A percentile compares a stretch with the other conserved stretches of the same genome.
These are phyloP conservation scores for Solanum lycopersicoides DNA, from an alignment of 257 asterid species.

Conservation along the genomic window DNA sequence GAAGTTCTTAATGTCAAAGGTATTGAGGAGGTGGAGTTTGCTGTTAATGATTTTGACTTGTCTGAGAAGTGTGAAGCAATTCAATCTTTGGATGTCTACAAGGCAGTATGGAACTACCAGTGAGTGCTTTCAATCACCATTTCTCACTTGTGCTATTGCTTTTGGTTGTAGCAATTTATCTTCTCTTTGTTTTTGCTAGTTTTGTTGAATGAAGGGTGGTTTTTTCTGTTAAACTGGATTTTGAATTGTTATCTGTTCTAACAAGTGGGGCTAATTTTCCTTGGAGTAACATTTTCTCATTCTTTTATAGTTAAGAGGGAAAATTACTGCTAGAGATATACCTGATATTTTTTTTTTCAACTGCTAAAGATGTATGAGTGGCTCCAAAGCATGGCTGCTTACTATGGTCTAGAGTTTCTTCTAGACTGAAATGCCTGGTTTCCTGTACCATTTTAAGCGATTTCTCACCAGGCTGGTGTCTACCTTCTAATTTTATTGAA, in stretches of 20 bases:
- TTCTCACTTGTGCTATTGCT: constrained; percentile 1
- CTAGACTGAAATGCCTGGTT: not conserved
- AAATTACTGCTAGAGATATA: not conserved
- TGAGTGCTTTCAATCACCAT: constrained; percentile 33
- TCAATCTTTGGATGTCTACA: constrained; percentile 61
- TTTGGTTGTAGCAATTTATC: not conserved
- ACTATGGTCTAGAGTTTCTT: not conserved
- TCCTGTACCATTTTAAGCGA: not conserved
- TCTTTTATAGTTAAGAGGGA: not conserved
- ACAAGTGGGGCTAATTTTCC: not conserved
- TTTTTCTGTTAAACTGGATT: not conserved
- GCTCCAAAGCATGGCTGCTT: not conserved
- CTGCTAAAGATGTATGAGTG: not conserved
- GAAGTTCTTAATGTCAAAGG: constrained; percentile 16
- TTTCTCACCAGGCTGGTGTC: not conserved
- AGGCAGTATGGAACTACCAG: constrained; percentile 65
- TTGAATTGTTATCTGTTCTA: not conserved
- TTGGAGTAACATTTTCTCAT: not conserved
- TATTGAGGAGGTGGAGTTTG: constrained; percentile 47
- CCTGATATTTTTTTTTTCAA: not conserved
- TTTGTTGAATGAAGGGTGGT: not conserved
- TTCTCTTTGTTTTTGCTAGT: not conserved
- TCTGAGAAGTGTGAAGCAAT: constrained; percentile 62
- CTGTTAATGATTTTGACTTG: constrained; percentile 53
- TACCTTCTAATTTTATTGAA: not conserved